These are phyloP conservation scores for Vicia villosa DNA, from an alignment of 306 rosid genomes.

Conservation along the genomic window DNA sequence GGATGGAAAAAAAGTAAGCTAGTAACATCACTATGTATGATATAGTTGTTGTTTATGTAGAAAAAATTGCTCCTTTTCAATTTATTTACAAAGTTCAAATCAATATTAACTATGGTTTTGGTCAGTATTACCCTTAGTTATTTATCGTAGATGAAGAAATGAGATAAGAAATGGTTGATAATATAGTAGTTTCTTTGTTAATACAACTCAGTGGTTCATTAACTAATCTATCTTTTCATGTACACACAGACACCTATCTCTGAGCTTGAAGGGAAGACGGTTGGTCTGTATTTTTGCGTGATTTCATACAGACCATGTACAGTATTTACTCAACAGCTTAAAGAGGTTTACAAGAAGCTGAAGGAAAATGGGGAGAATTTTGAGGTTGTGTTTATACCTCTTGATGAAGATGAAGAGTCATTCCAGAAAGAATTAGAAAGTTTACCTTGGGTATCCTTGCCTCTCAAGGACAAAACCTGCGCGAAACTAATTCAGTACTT, in stretches of 20 bases:
- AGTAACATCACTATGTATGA: neutral
- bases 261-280: slow-evolving; percentile 69
- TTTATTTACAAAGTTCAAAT: too few relatives aligned
- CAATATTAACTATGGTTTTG: too few relatives aligned
- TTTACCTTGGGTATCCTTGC: slow-evolving; percentile 70
- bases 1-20: slow-evolving; percentile 52
- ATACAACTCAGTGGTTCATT: slow-evolving; percentile 13
- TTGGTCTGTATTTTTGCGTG: slow-evolving; percentile 61
- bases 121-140: too few relatives aligned
- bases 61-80: too few relatives aligned
- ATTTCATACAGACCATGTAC: slow-evolving; percentile 26
- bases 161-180: too few relatives aligned
- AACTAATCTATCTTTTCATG: slow-evolving; percentile 23
- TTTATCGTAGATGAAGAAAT: too few relatives aligned
- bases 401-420: slow-evolving; percentile 55
- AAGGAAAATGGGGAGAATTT: slow-evolving; percentile 58
- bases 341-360: slow-evolving; percentile 57
- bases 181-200: slow-evolving; percentile 1
- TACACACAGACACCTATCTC: slow-evolving; percentile 54
- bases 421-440: slow-evolving; percentile 45
- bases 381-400: slow-evolving; percentile 62
- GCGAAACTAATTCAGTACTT: slow-evolving; percentile 52
- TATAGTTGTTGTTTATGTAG: neutral
- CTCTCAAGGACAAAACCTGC: slow-evolving; percentile 53
- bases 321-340: slow-evolving; percentile 53